These are phyloP conservation scores for Croton setiger DNA, from an alignment of 441 rosid genomes.

Conservation along the genomic window DNA sequence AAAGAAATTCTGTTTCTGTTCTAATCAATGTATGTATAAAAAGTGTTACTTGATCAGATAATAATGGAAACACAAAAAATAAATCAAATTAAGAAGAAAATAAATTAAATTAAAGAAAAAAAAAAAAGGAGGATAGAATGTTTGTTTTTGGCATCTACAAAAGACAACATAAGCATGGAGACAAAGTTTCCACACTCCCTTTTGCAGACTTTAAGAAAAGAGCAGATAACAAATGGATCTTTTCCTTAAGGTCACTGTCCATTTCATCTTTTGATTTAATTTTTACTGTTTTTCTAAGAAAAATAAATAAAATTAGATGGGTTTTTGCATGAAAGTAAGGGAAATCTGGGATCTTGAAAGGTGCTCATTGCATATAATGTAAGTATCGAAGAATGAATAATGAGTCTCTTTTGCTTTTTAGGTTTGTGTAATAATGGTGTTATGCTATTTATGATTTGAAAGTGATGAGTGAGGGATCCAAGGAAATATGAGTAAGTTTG, in stretches of 20 bases:
- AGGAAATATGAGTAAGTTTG: conserved; percentile 21
- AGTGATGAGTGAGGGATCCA: conserved; percentile 55
- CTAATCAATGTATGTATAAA: conserved; percentile 12
- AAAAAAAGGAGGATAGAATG: conserved; percentile 10
- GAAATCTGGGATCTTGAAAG: conserved; percentile 38
- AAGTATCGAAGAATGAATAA: conserved; percentile 17
- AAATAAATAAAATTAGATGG: not conserved
- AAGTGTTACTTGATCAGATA: conserved; percentile 14
- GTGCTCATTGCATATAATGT: conserved; percentile 18
- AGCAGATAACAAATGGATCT: conserved; percentile 30
- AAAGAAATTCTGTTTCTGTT: conserved; percentile 6
- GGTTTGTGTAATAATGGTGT: conserved; percentile 13
- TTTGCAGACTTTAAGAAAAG: conserved; percentile 50
- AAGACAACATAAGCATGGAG: conserved; percentile 39
- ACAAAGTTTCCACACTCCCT: conserved; percentile 49
- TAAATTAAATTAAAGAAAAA: conserved; percentile 11
- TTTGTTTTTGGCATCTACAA: conserved; percentile 34
- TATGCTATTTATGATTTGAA: conserved; percentile 36
- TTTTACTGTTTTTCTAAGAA: not conserved
- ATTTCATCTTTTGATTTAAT: conserved; percentile 10
- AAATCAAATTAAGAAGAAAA: not conserved
- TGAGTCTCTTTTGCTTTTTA: conserved; percentile 2
- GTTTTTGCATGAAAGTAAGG: conserved; percentile 53
- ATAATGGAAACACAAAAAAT: not conserved
- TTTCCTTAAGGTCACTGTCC: conserved; percentile 27